Base-by-base conservation (phyloP, 768 basidiomycete genomes). In the Boletus vermiculosoides region DNA sequence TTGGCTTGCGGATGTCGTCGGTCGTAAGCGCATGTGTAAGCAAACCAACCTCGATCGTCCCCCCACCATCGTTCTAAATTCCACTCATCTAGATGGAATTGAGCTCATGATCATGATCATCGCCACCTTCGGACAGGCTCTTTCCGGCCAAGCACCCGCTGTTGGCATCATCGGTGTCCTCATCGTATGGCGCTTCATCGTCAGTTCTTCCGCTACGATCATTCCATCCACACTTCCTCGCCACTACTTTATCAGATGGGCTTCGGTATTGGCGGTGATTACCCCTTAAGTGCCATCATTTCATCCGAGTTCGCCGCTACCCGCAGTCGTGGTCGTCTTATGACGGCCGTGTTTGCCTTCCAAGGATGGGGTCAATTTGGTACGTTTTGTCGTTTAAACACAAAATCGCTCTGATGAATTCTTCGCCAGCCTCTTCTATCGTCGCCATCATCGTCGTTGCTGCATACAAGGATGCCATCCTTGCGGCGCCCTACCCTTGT, bases 311-410 rank as follows among this genome's bases (percentile, higher is more conserved):
- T 94, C 63, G 87, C 93, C 1, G 79, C 90, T 0, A 88, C 86
- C 18, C 81, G 81, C 42, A 83, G 78, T 46, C 84, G 93, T 62
- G 93, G 93, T 45, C 80, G 92, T 23, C 84, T 96, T 72, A 94
- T 96, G 91, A 87, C 88, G 1, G 90, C 88, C 8, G 91, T 94
- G 0, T 95, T 94, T 60, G 86, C 93, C 0, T 74, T 80, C 49
- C 93, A 95, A 62, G 93, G 93, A 23, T 95, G 89, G 87, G 93
- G 93, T 48, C 86, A 93, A 72, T 83, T 93, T 61, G 62, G 88
- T 87, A 58, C 60, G 80, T 76, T 36, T 39, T 37, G 3, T 33
- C 16, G 11, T 25, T 28, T 25, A 13, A 34, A n/a, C 11, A 10
- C 1, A 33, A 13, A 1, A 36, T 41, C 23, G 3, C 42, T 20